Evolutionary conservation across 2,329 filamentous ascomycete species (phyloP).

Genomic region (Ambrosiella cleistominuta): DNA sequence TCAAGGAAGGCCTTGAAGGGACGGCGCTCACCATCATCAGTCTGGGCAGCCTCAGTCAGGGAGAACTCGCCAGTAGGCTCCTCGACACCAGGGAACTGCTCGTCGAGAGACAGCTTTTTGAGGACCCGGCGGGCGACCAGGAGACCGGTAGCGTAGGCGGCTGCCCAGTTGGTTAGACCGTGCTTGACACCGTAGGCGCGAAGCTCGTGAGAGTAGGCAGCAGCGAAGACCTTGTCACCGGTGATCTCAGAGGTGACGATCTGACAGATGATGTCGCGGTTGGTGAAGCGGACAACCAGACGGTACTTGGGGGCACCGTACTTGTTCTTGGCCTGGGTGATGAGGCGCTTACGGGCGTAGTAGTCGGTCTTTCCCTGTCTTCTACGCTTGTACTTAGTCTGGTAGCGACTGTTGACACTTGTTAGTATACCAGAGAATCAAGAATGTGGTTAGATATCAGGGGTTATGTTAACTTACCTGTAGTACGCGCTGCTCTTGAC

Average conservation of each 20-base stretch:
- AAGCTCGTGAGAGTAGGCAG: conserved; percentile 95
- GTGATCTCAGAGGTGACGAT: conserved; percentile 91
- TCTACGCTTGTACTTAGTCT: conserved; percentile 99
- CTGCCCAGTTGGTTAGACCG: conserved; percentile 99
- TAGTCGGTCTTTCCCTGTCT: conserved; percentile 97
- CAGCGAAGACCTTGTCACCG: conserved; percentile 89
- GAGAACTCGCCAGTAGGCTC: conserved; percentile 92
- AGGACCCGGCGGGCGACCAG: conserved; percentile 92
- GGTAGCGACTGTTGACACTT: conserved; percentile 60
- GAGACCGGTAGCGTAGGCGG: conserved; percentile 91
- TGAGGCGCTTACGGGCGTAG: conserved; percentile 98
- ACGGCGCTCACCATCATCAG: conserved; percentile 78
- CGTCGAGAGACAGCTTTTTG: conserved; percentile 89
- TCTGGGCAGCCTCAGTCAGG: conserved; percentile 86
- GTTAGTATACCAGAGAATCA: conserved; percentile 16
- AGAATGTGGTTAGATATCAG: not conserved
- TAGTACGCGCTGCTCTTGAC: conserved; percentile 98
- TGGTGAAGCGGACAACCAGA: conserved; percentile 97
- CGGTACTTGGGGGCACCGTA: conserved; percentile 99
- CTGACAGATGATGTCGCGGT: conserved; percentile 98
- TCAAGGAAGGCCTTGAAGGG: conserved; percentile 99
- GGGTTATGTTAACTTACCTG: conserved; percentile 46
- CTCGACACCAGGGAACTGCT: conserved; percentile 88
- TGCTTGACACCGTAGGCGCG: conserved; percentile 94
- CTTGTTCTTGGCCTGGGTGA: conserved; percentile 99